These are phyloP conservation scores for Prosopis cineraria DNA, from an alignment of 306 rosid species.

Conservation along the genomic window DNA sequence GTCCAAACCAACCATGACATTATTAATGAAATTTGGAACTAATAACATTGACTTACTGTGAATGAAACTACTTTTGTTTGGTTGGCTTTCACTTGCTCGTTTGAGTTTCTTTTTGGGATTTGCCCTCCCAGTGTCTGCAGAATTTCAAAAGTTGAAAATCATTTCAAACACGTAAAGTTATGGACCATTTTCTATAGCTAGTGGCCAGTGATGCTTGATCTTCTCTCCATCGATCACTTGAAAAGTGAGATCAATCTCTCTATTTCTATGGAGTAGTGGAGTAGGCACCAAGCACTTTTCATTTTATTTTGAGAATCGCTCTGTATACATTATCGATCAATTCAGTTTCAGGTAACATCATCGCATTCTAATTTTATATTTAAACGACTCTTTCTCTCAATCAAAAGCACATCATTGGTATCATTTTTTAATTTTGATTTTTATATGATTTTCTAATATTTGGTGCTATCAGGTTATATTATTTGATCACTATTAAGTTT, in stretches of 20 bases:
- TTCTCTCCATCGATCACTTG: background rate
- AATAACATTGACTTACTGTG: conserved; percentile 9
- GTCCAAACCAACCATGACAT: conserved; percentile 2
- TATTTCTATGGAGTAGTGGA: conserved; percentile 19
- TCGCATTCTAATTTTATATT: background rate
- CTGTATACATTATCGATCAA: background rate
- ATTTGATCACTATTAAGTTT: too few species aligned
- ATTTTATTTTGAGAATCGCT: background rate
- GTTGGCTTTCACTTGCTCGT: conserved; percentile 41
- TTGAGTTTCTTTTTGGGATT: conserved; percentile 34
- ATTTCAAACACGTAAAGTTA: conserved; percentile 29
- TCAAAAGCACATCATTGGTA: background rate
- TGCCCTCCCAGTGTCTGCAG: conserved; percentile 4
- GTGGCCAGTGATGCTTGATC: background rate
- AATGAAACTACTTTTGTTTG: conserved; percentile 26
- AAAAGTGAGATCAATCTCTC: background rate
- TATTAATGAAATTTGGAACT: background rate
- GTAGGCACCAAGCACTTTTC: conserved; percentile 31
- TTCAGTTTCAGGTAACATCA: background rate
- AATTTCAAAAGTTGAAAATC: conserved; percentile 27
- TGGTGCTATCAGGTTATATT: too few species aligned
- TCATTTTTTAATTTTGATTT: background rate
- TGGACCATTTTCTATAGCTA: background rate
- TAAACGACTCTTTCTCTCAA: background rate
- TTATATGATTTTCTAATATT: too few species aligned